Evolutionary conservation across 2,329 filamentous ascomycete species (phyloP).

Genomic region (Zalaria obscura): DNA sequence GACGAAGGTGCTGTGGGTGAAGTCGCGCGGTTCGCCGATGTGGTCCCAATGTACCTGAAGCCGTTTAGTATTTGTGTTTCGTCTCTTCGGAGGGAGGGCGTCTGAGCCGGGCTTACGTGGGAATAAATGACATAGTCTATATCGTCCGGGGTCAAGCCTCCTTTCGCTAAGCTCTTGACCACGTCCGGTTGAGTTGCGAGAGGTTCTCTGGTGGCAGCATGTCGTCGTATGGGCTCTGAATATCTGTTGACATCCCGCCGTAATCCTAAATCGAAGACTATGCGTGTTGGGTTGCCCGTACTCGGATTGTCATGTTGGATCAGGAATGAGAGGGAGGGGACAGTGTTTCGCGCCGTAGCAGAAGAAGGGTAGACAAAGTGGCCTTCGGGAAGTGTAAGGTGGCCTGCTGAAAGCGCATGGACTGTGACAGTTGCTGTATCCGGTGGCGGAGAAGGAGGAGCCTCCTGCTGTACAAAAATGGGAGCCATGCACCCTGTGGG

Average conservation of each 20-base stretch:
- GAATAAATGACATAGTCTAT: constrained; percentile 32
- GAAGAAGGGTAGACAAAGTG: constrained; percentile 32
- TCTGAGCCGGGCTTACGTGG: constrained; percentile 21
- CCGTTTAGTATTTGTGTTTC: background rate
- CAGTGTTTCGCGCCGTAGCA: constrained; percentile 28
- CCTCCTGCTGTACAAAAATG: background rate
- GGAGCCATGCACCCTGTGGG: background rate
- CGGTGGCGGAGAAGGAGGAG: background rate
- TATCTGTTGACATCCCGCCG: constrained; percentile 32
- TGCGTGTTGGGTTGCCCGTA: constrained; percentile 16
- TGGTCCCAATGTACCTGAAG: constrained; percentile 40
- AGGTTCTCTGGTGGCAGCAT: constrained; percentile 32
- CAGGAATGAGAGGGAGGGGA: constrained; percentile 40
- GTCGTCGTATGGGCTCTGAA: constrained; percentile 26
- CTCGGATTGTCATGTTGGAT: constrained; percentile 28
- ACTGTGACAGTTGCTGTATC: background rate
- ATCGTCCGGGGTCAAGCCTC: constrained; percentile 21
- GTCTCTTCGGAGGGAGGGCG: background rate
- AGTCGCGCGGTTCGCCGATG: constrained; percentile 40
- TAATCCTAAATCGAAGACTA: constrained; percentile 42
- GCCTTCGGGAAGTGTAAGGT: constrained; percentile 32
- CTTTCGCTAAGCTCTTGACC: constrained; percentile 22
- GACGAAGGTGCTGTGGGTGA: constrained; percentile 32
- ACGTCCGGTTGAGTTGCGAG: constrained; percentile 31
- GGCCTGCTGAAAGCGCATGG: constrained; percentile 4